A percentile compares a stretch with the other conserved stretches of the same genome.
These are phyloP conservation scores for Ophiostoma australiae DNA, from an alignment of 2,329 filamentous ascomycete species.

Conservation along the genomic window DNA sequence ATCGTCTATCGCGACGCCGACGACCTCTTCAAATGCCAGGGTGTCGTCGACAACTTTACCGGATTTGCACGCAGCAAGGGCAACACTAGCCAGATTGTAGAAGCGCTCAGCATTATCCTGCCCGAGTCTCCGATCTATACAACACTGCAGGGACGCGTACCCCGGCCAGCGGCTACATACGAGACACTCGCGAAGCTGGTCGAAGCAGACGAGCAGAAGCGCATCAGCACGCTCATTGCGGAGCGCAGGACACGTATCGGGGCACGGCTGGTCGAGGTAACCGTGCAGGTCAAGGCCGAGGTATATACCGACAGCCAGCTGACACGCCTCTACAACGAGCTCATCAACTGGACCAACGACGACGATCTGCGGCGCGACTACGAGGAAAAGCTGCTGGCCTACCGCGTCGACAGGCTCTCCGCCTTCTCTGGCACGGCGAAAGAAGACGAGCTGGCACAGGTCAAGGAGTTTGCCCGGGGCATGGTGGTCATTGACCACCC, in stretches of 20 bases:
- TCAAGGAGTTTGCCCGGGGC: constrained; percentile 73
- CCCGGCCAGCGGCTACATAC: constrained; percentile 74
- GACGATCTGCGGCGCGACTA: constrained; percentile 78
- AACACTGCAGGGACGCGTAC: constrained; percentile 76
- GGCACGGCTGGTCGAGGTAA: constrained; percentile 77
- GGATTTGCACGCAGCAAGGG: constrained; percentile 69
- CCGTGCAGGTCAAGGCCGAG: constrained; percentile 79
- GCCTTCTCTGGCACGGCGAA: constrained; percentile 65
- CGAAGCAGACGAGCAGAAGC: constrained; percentile 80
- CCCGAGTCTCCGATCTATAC: constrained; percentile 77
- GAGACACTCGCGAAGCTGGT: constrained; percentile 75
- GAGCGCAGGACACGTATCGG: constrained; percentile 84
- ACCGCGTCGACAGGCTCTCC: constrained; percentile 72
- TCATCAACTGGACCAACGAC: constrained; percentile 86
- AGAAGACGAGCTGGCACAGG: constrained; percentile 61
- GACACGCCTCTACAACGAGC: constrained; percentile 72
- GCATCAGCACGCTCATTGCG: constrained; percentile 83
- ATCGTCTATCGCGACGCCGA: constrained; percentile 66
- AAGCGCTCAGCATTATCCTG: constrained; percentile 69
- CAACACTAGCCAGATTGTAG: constrained; percentile 66
- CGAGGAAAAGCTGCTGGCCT: constrained; percentile 82
- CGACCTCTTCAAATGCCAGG: constrained; percentile 58
- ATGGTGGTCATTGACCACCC: constrained; percentile 97
- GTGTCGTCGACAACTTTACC: constrained; percentile 73
- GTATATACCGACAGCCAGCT: constrained; percentile 70